A percentile compares a stretch with the other conserved stretches of the same genome.
phyloP scores from a whole-genome alignment of 345 rosid genomes.

The Isatis tinctoria region DNA sequence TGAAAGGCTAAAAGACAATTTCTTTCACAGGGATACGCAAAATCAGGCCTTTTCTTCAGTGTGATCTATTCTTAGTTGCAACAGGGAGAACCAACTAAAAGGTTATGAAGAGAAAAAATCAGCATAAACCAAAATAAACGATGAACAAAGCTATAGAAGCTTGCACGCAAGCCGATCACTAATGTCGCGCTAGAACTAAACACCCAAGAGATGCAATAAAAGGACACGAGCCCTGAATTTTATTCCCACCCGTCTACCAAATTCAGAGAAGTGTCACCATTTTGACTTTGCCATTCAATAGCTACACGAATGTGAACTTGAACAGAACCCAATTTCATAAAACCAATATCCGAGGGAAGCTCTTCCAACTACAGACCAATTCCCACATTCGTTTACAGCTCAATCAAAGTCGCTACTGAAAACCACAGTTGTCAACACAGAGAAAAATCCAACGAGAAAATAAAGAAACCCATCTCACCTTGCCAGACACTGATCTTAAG shows the following conservation, averaged over 20 bases:
- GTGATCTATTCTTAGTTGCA: not conserved
- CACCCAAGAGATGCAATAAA: not conserved
- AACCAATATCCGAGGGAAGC: not conserved
- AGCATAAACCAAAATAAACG: not conserved
- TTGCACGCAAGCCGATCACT: not conserved
- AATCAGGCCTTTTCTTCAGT: not conserved
- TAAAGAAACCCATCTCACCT: constrained; percentile 40
- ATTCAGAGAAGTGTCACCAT: not conserved
- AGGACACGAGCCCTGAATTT: not conserved
- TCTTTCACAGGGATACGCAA: not conserved
- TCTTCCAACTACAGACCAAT: not conserved
- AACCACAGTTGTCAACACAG: not conserved
- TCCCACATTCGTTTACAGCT: not conserved
- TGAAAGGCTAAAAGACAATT: not conserved
- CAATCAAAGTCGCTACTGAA: not conserved
- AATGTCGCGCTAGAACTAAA: not conserved
- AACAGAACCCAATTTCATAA: not conserved
- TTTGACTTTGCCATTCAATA: not conserved
- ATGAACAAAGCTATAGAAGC: constrained; percentile 4
- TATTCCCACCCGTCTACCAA: not conserved
- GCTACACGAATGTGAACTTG: not conserved
- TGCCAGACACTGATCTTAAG: constrained; percentile 97
- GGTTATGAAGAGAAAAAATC: not conserved
- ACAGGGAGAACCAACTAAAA: not conserved
- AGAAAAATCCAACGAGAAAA: not conserved